Evolutionary conservation across 805 yeast genomes (phyloP).

Genomic region (Kockiozyma suomiensis): DNA sequence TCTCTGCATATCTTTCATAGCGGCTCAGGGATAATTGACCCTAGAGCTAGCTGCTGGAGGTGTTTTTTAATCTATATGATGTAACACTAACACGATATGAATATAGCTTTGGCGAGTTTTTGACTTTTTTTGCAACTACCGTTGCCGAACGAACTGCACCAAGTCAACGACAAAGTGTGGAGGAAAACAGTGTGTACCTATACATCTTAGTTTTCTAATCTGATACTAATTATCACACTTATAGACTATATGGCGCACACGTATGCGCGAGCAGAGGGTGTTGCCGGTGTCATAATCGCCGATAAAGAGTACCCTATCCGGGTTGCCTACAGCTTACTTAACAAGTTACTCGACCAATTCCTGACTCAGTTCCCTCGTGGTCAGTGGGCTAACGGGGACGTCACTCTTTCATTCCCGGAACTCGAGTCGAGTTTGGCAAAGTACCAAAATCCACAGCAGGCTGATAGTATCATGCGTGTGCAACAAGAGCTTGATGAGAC

Average conservation of each 20-base stretch:
- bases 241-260: slow-evolving; percentile 82
- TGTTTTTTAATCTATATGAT: background rate
- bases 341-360: slow-evolving; percentile 89
- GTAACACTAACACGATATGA: background rate
- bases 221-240: background rate
- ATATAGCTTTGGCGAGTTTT: slow-evolving; percentile 77
- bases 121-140: slow-evolving; percentile 91
- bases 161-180: slow-evolving; percentile 92
- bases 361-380: slow-evolving; percentile 74
- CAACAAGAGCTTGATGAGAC: slow-evolving; percentile 98
- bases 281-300: slow-evolving; percentile 87
- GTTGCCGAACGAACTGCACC: slow-evolving; percentile 83
- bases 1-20: too few species aligned
- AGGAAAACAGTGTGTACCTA: slow-evolving; percentile 53
- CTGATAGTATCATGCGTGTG: slow-evolving; percentile 94
- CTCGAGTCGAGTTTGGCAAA: slow-evolving; percentile 71
- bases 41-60: too few species aligned
- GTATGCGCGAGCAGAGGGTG: slow-evolving; percentile 84
- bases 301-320: slow-evolving; percentile 96
- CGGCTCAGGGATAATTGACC: too few species aligned
- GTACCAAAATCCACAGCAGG: slow-evolving; percentile 96
- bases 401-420: slow-evolving; percentile 53
- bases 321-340: slow-evolving; percentile 91
- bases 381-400: slow-evolving; percentile 56
- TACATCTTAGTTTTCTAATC: background rate